Percentiles rank a stretch among this genome's conserved stretches.
Evolutionary conservation across 2,329 filamentous ascomycete genomes (phyloP).

Genomic region (Fonsecaea pedrosoi): DNA sequence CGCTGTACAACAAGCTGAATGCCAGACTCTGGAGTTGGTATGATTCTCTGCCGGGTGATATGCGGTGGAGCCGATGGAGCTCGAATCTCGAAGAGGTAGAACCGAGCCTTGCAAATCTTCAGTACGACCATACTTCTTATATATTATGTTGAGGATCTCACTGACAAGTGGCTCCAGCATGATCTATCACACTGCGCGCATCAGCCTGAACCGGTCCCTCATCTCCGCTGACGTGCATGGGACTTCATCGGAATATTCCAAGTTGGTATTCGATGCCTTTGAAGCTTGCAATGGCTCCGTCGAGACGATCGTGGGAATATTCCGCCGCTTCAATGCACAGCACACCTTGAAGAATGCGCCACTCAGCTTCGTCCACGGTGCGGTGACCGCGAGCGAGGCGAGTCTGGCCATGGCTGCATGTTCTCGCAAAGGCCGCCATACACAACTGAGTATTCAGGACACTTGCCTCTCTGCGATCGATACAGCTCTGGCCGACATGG

Average conservation of each 20-base stretch:
- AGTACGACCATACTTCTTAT: conserved; percentile 5
- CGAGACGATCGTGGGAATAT: conserved; percentile 18
- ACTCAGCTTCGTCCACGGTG: conserved; percentile 17
- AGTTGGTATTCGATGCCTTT: neutral
- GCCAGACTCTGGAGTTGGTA: conserved; percentile 22
- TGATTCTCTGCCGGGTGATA: conserved; percentile 19
- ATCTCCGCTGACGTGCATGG: neutral
- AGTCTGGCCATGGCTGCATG: conserved; percentile 8
- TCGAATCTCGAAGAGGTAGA: conserved; percentile 18
- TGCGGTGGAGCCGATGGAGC: conserved; percentile 24
- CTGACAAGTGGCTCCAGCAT: conserved; percentile 8
- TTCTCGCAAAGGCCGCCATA: neutral
- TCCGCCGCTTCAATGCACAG: conserved; percentile 16
- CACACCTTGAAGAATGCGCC: conserved; percentile 20
- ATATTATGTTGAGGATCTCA: neutral
- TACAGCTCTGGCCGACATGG: neutral
- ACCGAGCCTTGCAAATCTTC: conserved; percentile 15
- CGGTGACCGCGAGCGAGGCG: conserved; percentile 9
- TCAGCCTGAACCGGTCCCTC: conserved; percentile 15
- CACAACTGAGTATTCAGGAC: neutral
- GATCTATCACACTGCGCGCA: conserved; percentile 17
- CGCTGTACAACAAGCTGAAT: conserved; percentile 23
- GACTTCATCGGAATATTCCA: neutral
- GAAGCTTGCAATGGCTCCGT: conserved; percentile 17
- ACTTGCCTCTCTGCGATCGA: neutral